Evolutionary conservation across 306 rosid genomes (phyloP), one percentile per base, ranked within the genome.

Genomic region (Pyrus pyrifolia): DNA sequence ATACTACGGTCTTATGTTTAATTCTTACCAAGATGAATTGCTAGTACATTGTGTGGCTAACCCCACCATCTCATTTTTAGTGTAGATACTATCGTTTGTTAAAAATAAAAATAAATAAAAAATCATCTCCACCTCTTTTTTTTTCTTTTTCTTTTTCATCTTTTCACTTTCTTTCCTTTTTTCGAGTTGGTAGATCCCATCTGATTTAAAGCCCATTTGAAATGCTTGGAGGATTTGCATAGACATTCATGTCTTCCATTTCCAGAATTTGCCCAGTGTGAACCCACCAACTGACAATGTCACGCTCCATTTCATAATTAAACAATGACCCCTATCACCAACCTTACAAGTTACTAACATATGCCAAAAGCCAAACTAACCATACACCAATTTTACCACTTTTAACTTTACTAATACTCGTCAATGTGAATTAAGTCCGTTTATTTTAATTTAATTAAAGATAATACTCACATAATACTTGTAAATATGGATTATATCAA

Each of bases 281-380:
- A 74, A 62, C 60, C 78, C 70, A 74, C 78, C 61, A 45, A 62
- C 78, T 5, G 78, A 74, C 70, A 74, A 8, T 46, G 22, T 62
- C 70, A 62, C 60, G 70, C 70, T 62, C 78, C 46, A 60, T 62
- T 21, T 74, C 78, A 74, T 74, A 74, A 44, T 45, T 7, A 46
- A 61, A 61, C 42, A 74, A 61, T 18, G 70, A 29, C 33, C 6
- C 38, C 21, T 51, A 27, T 29, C 19, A 14, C 40, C 68, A 73
- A 40, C 66, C 55, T 51, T 51, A 2, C 21, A 51, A 51, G 55
- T 73, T 25, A 73, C 68, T 59, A 46, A 38, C 6, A 58, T 21
- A 23, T 25, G 19, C 77, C 58, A 40, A 59, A 73, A 17, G 19
- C 70, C 70, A 60, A 73, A 30, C 68, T 0, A 15, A 17, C 68